Percentiles rank a stretch among this genome's conserved stretches.
Evolutionary conservation across 768 basidiomycete species (phyloP).

Genomic region (Amyloporia xantha): DNA sequence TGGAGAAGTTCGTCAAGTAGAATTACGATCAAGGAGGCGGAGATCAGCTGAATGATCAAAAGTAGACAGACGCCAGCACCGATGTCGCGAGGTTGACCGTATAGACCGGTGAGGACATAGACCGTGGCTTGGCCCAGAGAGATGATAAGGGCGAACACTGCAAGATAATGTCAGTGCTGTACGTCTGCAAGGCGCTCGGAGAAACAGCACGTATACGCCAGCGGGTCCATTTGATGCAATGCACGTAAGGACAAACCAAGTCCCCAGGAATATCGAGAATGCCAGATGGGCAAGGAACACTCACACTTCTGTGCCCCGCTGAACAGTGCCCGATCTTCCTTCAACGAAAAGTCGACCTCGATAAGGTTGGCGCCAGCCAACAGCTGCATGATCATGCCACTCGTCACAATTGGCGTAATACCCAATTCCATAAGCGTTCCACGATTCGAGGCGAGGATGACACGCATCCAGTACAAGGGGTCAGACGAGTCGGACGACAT

Average conservation of each 20-base stretch:
- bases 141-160: conserved; percentile 96
- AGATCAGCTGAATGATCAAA: conserved; percentile 92
- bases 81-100: conserved; percentile 88
- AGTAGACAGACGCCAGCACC: conserved; percentile 96
- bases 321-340: conserved; percentile 95
- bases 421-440: conserved; percentile 99
- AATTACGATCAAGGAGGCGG: conserved; percentile 93
- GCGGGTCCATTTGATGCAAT: not conserved
- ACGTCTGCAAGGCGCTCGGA: no score
- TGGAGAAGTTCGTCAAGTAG: conserved; percentile 98
- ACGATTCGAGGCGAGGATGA: conserved; percentile 96
- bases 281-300: no score
- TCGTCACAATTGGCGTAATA: conserved; percentile 95
- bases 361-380: conserved; percentile 96
- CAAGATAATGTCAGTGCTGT: not conserved
- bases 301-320: conserved; percentile 94
- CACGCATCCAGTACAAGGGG: conserved; percentile 99
- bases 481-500: conserved; percentile 99
- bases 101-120: conserved; percentile 94
- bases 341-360: conserved; percentile 94
- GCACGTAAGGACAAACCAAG: not conserved
- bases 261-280: no score
- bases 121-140: conserved; percentile 95
- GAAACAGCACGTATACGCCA: not conserved
- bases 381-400: conserved; percentile 99